A percentile compares a stretch with the other conserved stretches of the same genome.
phyloP scores from a whole-genome alignment of 768 basidiomycete genomes.

The Cantharellus anzutake region DNA sequence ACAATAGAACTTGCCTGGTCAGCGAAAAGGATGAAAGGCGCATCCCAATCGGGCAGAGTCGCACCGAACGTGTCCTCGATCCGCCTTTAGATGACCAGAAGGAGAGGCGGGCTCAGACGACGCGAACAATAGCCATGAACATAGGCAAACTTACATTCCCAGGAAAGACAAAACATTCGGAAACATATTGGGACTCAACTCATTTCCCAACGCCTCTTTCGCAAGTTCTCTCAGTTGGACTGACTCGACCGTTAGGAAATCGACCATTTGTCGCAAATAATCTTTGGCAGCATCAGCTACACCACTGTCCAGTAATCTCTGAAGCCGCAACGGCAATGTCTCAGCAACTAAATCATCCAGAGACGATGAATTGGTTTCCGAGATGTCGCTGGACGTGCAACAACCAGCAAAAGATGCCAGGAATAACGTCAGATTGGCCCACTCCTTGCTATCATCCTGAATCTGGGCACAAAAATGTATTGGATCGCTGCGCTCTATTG shows the following conservation, averaged over 20 bases:
- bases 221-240: slow-evolving; percentile 58
- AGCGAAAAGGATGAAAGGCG: slow-evolving; percentile 27
- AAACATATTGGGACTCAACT: slow-evolving; percentile 55
- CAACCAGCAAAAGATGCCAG: slow-evolving; percentile 23
- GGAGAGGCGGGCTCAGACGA: background rate
- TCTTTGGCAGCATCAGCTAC: slow-evolving; percentile 21
- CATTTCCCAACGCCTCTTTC: slow-evolving; percentile 60
- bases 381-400: background rate
- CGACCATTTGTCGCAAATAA: slow-evolving; percentile 53
- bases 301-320: background rate
- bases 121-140: background rate
- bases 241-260: slow-evolving; percentile 39
- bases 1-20: slow-evolving; percentile 39
- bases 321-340: background rate
- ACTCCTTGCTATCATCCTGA: slow-evolving; percentile 24
- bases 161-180: slow-evolving; percentile 47
- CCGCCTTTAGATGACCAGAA: background rate
- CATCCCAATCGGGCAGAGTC: slow-evolving; percentile 8
- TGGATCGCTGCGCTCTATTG: too few species aligned
- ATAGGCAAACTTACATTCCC: slow-evolving; percentile 31
- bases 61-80: background rate
- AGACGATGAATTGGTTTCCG: background rate
- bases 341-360: background rate
- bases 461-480: too few species aligned
- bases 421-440: slow-evolving; percentile 71